Base-by-base conservation (phyloP, 2,329 filamentous ascomycete genomes). In the Talaromyces albobiverticillius region DNA sequence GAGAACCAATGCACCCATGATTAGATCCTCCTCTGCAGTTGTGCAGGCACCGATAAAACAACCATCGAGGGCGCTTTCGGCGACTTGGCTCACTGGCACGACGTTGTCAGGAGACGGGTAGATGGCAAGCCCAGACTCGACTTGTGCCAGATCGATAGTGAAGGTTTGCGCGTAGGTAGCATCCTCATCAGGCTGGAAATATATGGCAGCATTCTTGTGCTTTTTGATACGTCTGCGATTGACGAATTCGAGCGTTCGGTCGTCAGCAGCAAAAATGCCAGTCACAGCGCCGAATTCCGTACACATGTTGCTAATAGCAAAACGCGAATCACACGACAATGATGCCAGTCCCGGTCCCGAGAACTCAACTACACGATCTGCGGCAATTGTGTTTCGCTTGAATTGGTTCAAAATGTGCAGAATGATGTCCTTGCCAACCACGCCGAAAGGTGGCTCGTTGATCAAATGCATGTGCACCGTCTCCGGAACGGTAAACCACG, bases 31-130 rank as follows among this genome's bases (percentile, higher is more conserved):
- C 51, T 76, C 72, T 1, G 74, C 65, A 0, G 74, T 77, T 1
- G 75, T 78, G 59, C 75, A 78, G 2, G 75, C 75, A 1, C 75
- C 75, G 20, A 78, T 77, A 58, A 78, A 78, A 48, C 67, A 69
- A 1, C 75, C 76, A 50, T 77, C 72, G 1, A 78, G 60, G 1
- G 56, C n/a, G 22, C 61, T 68, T 1, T 62, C 66, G 1, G 53
- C 60, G 11, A 66, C 57, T 18, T 71, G 65, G 1, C 57, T 60
- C 1, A 77, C 69, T 0, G 75, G 68, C 0, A 76, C 69, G 1
- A 78, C 74, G 32, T 77, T 65, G 56, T 78, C 75, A 2, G 74
- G 74, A 2, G 63, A 67, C 0, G 75, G 74, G 51, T 76, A 76
- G 7, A 60, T 58, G 3, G 75, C 74, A 13, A 77, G 57, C 25